A percentile compares a stretch with the other conserved stretches of the same genome.
phyloP scores from a whole-genome alignment of 129 eudicot genomes.

The Centella asiatica region DNA sequence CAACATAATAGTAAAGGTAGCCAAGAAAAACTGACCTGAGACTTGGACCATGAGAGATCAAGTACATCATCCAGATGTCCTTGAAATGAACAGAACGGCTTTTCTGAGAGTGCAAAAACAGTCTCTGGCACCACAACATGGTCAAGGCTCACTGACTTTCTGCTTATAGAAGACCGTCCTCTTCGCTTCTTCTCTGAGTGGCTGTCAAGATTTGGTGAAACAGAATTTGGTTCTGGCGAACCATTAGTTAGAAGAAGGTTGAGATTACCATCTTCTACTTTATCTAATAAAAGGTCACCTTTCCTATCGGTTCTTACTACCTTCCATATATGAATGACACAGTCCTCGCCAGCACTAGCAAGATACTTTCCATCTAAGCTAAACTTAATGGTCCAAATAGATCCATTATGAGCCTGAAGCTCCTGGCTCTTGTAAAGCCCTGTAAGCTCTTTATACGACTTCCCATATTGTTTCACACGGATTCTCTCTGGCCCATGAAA shows the following conservation, averaged over 20 bases:
- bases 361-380: slow-evolving; percentile 91
- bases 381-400: slow-evolving; percentile 86
- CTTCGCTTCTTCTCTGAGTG: slow-evolving; percentile 67
- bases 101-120: slow-evolving; percentile 73
- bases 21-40: slow-evolving; percentile 97
- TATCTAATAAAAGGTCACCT: slow-evolving; percentile 84
- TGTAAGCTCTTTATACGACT: slow-evolving; percentile 73
- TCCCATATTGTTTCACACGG: slow-evolving; percentile 77
- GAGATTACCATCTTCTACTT: slow-evolving; percentile 80
- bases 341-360: slow-evolving; percentile 97
- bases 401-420: slow-evolving; percentile 85
- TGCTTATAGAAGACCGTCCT: slow-evolving; percentile 81
- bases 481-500: slow-evolving; percentile 90
- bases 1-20: no score
- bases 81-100: slow-evolving; percentile 76
- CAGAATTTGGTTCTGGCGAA: slow-evolving; percentile 66
- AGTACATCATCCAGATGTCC: slow-evolving; percentile 91
- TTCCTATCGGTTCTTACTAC: slow-evolving; percentile 76
- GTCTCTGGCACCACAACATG: slow-evolving; percentile 78
- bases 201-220: slow-evolving; percentile 51
- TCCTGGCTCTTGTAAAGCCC: slow-evolving; percentile 79
- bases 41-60: slow-evolving; percentile 97
- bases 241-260: slow-evolving; percentile 62
- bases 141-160: slow-evolving; percentile 83
- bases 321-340: slow-evolving; percentile 85